A percentile compares a stretch with the other conserved stretches of the same genome.
Evolutionary conservation across 2,329 filamentous ascomycete genomes (phyloP).

Genomic region (Phialophora expanda): DNA sequence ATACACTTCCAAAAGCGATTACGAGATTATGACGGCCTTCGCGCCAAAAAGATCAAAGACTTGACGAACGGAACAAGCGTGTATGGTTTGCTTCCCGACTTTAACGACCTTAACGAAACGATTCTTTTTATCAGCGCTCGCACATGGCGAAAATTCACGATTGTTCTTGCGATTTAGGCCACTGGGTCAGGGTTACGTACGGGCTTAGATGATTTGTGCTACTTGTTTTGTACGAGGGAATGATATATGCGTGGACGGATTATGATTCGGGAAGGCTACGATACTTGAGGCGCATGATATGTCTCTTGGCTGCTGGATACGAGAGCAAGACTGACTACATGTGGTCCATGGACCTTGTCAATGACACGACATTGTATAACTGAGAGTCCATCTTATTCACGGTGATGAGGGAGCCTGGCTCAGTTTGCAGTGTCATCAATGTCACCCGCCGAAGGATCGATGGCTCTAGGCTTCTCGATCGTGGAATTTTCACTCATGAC

Average conservation of each 20-base stretch:
- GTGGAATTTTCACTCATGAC: conserved; percentile 31
- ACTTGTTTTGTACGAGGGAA: conserved; percentile 36
- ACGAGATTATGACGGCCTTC: conserved; percentile 38
- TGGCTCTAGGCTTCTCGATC: conserved; percentile 29
- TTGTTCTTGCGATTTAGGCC: conserved; percentile 21
- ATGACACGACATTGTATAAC: conserved; percentile 15
- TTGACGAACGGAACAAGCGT: conserved; percentile 37
- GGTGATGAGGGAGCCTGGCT: neutral
- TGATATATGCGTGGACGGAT: conserved; percentile 38
- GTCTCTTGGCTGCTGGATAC: conserved; percentile 31
- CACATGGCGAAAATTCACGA: conserved; percentile 32
- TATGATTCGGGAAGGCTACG: conserved; percentile 34
- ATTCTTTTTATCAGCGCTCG: conserved; percentile 37
- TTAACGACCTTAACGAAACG: conserved; percentile 39
- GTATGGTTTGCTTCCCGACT: conserved; percentile 34
- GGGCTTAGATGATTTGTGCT: conserved; percentile 32
- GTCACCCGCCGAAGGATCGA: conserved; percentile 18
- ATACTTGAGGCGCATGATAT: conserved; percentile 24
- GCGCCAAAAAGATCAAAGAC: conserved; percentile 38
- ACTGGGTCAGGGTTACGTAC: conserved; percentile 15
- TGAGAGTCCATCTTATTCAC: conserved; percentile 11
- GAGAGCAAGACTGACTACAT: conserved; percentile 32
- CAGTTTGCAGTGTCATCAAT: conserved; percentile 6
- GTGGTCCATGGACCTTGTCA: conserved; percentile 15
- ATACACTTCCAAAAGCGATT: conserved; percentile 37